phyloP scores from a whole-genome alignment of 257 asterid species.

The Ocimum tenuiflorum region DNA sequence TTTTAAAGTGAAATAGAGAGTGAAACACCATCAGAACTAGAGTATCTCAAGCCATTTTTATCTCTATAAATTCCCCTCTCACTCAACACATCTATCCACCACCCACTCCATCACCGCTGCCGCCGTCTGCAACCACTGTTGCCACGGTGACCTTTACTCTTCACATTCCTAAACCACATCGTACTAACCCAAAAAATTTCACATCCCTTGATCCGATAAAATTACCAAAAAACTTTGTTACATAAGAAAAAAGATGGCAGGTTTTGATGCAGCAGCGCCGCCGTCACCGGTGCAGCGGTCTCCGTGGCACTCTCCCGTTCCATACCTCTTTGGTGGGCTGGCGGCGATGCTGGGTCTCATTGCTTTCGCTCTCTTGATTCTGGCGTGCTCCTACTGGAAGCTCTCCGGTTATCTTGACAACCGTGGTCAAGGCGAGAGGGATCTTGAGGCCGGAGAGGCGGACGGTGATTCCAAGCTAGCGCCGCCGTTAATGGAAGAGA shows the following conservation, averaged over 20 bases:
- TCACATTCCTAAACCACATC: neutral
- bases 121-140: neutral
- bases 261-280: conserved; percentile 18
- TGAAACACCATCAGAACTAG: too few species aligned
- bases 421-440: conserved; percentile 33
- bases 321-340: conserved; percentile 81
- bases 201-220: neutral
- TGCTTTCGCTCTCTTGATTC: conserved; percentile 73
- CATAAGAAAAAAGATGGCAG: conserved; percentile 21
- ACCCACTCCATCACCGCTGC: conserved; percentile 26
- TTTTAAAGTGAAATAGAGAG: too few species aligned
- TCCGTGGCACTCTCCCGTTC: conserved; percentile 95
- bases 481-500: conserved; percentile 55
- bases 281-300: conserved; percentile 31
- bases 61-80: conserved; percentile 30
- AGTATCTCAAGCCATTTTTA: too few species aligned
- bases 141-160: neutral
- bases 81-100: conserved; percentile 8
- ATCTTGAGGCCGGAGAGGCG: conserved; percentile 43
- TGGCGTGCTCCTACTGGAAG: conserved; percentile 80
- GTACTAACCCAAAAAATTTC: neutral
- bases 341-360: conserved; percentile 89
- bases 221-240: neutral
- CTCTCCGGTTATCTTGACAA: conserved; percentile 50
- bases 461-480: conserved; percentile 20